Evolutionary conservation across 2,329 filamentous ascomycete species (phyloP), one percentile per base, ranked within the genome.

Genomic region (Pseudogymnoascus sp.): DNA sequence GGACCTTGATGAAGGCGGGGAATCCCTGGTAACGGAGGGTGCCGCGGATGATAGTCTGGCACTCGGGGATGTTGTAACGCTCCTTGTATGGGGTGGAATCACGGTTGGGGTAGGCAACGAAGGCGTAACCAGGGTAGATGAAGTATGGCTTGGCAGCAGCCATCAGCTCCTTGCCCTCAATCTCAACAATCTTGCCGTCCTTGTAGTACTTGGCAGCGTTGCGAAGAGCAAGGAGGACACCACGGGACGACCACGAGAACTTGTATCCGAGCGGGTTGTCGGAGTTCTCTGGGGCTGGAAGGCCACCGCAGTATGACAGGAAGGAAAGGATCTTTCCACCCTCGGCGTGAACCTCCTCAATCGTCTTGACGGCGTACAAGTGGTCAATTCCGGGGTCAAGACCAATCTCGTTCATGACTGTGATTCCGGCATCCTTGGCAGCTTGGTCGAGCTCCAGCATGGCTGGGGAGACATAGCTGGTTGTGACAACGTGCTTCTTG

Each of bases 401-500:
- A 66, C 91, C 91, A 73, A 96, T 96, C 84, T 98, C 93, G 79
- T 98, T 97, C 89, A 97, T 93, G 74, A 97, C 93, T 10, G 91
- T 96, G 74, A 97, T 97, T 66, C 92, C 93, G 16, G 93, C 93
- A 67, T 89, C 89, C 83, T 96, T 96, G 75, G 84, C 86, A 70
- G 89, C 81, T 71, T 87, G 81, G 72, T 97, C 89, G 60, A 98
- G 86, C 80, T 93, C 93, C 79, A 88, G 78, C 92, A 97, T 97
- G 68, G 91, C 90, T 3, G 91, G 91, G 4, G 90, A 96, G 69
- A 96, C 90, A 74, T 98, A 98, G 68, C 87, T 91, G 31, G 93
- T 97, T 64, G 93, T 97, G 73, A 98, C 93, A 65, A 98, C 92
- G 80, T 98, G 81, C 84, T 93, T 96, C 89, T 96, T 97, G 72